Base-by-base conservation (phyloP, 441 rosid genomes). In the Erysimum cheiri region DNA sequence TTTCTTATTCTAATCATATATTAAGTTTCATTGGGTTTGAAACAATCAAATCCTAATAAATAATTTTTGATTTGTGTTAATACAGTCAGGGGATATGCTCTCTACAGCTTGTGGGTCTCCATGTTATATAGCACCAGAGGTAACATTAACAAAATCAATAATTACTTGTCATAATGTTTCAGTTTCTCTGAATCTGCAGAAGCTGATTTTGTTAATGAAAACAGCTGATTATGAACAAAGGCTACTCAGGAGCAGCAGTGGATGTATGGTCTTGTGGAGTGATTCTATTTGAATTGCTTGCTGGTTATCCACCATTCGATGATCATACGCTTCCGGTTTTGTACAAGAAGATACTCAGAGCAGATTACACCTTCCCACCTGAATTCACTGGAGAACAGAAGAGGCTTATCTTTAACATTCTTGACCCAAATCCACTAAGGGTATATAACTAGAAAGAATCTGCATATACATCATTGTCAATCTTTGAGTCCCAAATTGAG, bases 201-300 rank as follows among this genome's bases (percentile, higher is more conserved):
- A 56, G 9, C 67, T 76, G 63, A 58, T 58, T 41, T 11, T 69
- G 53, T 57, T 70, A 14, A 41, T 33, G 40, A 15, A 64, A 74
- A 69, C 88, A 94, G 99, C 72, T 94, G 69, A 85, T 94, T n/a
- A 83, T 81, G 70, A 83, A 76, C 72, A 90, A 82, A 78, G 90
- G 90, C 6, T 90, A 92, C 77, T 82, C 91, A 32, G 99, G 97
- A 78, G 88, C 97, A 64, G 85, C 89, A 19, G 97, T 96, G 41
- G 99, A 92, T 79, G 82, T 90, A 69, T 92, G 99, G 98, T 88
- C 99, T 14, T 88, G 93, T 72, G 89, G 89, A 70, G 92, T 92
- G 58, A 82, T 92, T 78, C 96, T 92, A 40, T 90, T 86, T 46
- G 96, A 94, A 57, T 72, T 87, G 66, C 89, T 92, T 53, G 81